Evolutionary conservation across 2,329 filamentous ascomycete genomes (phyloP).

Genomic region (Botrytis tulipae): DNA sequence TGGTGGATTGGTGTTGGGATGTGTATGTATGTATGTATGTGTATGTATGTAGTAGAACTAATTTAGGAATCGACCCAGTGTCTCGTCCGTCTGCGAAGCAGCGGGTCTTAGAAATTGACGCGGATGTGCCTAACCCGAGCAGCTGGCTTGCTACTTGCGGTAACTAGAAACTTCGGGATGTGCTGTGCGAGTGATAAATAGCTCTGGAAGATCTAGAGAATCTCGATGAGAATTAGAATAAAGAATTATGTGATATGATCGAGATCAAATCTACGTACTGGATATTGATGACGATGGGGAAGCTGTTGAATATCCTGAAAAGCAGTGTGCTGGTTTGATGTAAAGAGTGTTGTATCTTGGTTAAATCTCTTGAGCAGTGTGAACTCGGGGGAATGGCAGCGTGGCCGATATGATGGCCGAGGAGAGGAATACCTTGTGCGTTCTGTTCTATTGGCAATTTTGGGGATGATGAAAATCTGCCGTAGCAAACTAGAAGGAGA

Average conservation of each 20-base stretch:
- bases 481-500: not conserved
- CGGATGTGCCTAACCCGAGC: too few relatives aligned
- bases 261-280: not conserved
- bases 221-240: fast-evolving
- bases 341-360: not conserved
- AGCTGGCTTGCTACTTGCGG: not conserved
- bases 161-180: not conserved
- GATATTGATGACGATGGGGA: fast-evolving
- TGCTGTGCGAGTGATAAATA: fast-evolving
- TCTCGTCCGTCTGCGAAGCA: fast-evolving
- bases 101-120: not conserved
- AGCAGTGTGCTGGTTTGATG: not conserved
- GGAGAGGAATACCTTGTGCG: fast-evolving
- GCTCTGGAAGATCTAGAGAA: not conserved
- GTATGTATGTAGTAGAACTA: not conserved
- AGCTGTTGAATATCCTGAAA: not conserved
- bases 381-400: not conserved
- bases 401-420: fast-evolving
- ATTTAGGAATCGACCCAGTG: fast-evolving
- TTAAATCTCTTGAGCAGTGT: fast-evolving
- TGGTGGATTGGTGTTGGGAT: too few relatives aligned
- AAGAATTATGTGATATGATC: not conserved
- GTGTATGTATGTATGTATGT: too few relatives aligned
- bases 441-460: fast-evolving
- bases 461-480: not conserved